Percentiles rank a stretch among this genome's conserved stretches.
Conservation (phyloP, 78 protist species). For the Monosiga brevicollis region DNA sequence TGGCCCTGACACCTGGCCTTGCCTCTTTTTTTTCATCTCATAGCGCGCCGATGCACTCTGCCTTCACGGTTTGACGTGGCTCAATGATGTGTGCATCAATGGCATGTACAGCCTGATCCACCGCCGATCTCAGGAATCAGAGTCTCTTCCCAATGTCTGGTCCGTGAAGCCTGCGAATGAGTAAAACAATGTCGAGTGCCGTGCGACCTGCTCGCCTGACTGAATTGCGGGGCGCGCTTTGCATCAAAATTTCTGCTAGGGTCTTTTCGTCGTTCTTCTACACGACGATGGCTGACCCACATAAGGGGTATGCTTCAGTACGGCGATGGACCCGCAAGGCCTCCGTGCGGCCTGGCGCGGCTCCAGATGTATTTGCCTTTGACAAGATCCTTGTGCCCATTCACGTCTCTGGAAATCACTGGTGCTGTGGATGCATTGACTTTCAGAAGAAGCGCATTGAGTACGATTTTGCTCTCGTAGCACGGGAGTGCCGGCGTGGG, state of each 20-base stretch:
- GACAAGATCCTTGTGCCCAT: background rate
- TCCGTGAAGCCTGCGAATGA: background rate
- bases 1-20: too few relatives aligned
- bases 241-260: background rate
- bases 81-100: background rate
- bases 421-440: background rate
- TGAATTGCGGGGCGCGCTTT: background rate
- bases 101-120: background rate
- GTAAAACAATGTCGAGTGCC: background rate
- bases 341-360: background rate
- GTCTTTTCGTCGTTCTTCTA: background rate
- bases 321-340: background rate
- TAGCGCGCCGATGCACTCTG: background rate
- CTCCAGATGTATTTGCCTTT: background rate
- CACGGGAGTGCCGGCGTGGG: background rate
- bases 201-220: background rate
- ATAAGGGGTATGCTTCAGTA: background rate
- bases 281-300: background rate
- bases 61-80: background rate
- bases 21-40: too few relatives aligned
- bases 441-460: background rate
- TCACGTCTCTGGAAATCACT: background rate
- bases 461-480: background rate
- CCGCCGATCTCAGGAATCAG: background rate
- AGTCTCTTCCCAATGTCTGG: background rate